A percentile compares a stretch with the other conserved stretches of the same genome.
These are phyloP conservation scores for Polyplosphaeria fusca DNA, from an alignment of 495 filamentous ascomycete genomes.

Conservation along the genomic window DNA sequence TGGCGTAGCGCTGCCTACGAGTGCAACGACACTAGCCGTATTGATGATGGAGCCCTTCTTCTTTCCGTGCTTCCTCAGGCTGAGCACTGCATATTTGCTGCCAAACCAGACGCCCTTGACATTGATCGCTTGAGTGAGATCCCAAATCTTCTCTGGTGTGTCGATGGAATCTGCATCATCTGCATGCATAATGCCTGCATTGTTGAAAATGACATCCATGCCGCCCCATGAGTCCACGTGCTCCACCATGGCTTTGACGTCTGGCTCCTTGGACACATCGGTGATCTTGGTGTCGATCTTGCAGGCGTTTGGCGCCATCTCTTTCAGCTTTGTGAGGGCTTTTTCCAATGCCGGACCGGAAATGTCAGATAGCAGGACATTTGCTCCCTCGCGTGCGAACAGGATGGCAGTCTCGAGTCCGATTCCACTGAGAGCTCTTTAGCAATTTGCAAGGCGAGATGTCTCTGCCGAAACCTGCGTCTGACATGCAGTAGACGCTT, in stretches of 20 bases:
- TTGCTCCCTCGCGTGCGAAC: constrained; percentile 85
- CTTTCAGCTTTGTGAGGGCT: constrained; percentile 65
- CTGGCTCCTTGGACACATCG: constrained; percentile 68
- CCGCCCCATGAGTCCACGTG: constrained; percentile 80
- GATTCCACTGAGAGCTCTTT: constrained; percentile 64
- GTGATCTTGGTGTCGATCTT: constrained; percentile 60
- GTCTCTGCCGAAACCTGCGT: neutral
- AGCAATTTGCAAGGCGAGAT: neutral
- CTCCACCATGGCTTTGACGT: constrained; percentile 69
- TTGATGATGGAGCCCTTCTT: constrained; percentile 81
- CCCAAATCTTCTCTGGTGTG: constrained; percentile 90
- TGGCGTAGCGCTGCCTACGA: constrained; percentile 90
- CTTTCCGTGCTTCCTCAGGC: constrained; percentile 78
- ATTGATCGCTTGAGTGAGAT: constrained; percentile 89
- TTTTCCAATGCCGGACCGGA: constrained; percentile 67
- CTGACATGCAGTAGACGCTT: neutral
- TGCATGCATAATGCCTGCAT: constrained; percentile 96
- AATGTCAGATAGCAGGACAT: constrained; percentile 82
- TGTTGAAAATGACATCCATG: constrained; percentile 97
- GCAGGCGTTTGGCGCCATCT: constrained; percentile 61
- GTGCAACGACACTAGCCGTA: constrained; percentile 86
- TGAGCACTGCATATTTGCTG: constrained; percentile 84
- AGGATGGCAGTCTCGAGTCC: constrained; percentile 93
- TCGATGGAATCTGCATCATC: constrained; percentile 80
- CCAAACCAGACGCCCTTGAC: constrained; percentile 99